Conservation (phyloP, 768 basidiomycete genomes). For the Myochromella boudieri region DNA sequence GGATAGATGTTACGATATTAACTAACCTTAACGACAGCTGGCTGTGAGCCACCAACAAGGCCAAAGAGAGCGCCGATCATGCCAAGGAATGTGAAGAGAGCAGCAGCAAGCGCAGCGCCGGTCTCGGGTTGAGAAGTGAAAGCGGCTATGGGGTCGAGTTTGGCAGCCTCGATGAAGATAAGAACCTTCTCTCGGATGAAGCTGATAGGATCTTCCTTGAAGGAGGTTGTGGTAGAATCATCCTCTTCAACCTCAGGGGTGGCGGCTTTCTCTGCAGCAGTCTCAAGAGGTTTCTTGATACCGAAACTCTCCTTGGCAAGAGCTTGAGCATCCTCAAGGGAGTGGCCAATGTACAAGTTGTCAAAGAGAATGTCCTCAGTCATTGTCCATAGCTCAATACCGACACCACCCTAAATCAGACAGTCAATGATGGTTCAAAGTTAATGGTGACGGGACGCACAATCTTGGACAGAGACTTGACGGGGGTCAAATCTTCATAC, state of each 20-base stretch:
- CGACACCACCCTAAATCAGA: slow-evolving; percentile 73
- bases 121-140: slow-evolving; percentile 90
- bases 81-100: slow-evolving; percentile 77
- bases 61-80: slow-evolving; percentile 82
- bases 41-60: slow-evolving; percentile 70
- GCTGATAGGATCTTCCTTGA: slow-evolving; percentile 73
- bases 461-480: slow-evolving; percentile 84
- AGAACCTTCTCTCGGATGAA: slow-evolving; percentile 79
- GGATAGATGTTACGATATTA: background rate
- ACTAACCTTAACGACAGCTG: slow-evolving; percentile 69
- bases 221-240: slow-evolving; percentile 43
- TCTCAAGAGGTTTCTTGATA: slow-evolving; percentile 85
- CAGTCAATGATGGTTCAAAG: slow-evolving; percentile 1
- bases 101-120: slow-evolving; percentile 72
- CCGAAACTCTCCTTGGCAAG: slow-evolving; percentile 89
- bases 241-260: slow-evolving; percentile 46
- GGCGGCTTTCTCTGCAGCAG: slow-evolving; percentile 55
- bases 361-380: slow-evolving; percentile 92
- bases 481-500: slow-evolving; percentile 85
- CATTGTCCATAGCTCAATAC: slow-evolving; percentile 99
- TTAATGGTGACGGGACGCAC: slow-evolving; percentile 39
- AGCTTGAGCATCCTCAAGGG: slow-evolving; percentile 77
- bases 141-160: slow-evolving; percentile 74
- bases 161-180: slow-evolving; percentile 77
- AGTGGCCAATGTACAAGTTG: slow-evolving; percentile 94